Evolutionary conservation across 2,329 filamentous ascomycete genomes (phyloP).

Genomic region (Paecilomyces sp.): DNA sequence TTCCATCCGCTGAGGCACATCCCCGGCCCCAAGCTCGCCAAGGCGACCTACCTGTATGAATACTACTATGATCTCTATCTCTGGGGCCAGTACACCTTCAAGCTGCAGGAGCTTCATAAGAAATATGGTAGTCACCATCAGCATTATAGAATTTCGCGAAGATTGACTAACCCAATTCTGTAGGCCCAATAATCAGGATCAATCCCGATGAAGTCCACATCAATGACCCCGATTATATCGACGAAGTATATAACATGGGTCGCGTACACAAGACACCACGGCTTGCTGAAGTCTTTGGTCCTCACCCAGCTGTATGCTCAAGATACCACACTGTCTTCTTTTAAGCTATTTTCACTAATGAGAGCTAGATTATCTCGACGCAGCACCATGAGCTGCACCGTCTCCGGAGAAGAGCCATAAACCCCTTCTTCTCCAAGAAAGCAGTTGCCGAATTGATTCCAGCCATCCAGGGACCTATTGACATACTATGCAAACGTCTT

Average conservation of each 20-base stretch:
- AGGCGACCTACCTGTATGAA: slow-evolving; percentile 16
- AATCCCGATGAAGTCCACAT: slow-evolving; percentile 20
- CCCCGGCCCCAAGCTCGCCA: slow-evolving; percentile 21
- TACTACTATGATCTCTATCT: slow-evolving; percentile 17
- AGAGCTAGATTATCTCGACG: not conserved
- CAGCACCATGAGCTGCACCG: slow-evolving; percentile 28
- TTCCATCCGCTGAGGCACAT: slow-evolving; percentile 19
- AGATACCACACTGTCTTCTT: not conserved
- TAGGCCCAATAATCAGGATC: slow-evolving; percentile 21
- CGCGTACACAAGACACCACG: slow-evolving; percentile 7
- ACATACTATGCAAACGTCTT: not conserved
- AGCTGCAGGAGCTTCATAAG: slow-evolving; percentile 20
- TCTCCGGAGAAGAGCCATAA: slow-evolving; percentile 28
- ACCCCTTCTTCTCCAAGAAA: slow-evolving; percentile 24
- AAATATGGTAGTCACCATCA: slow-evolving; percentile 13
- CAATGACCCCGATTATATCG: slow-evolving; percentile 17
- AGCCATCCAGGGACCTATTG: not conserved
- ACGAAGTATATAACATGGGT: slow-evolving; percentile 14
- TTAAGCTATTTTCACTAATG: not conserved
- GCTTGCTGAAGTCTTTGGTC: slow-evolving; percentile 4
- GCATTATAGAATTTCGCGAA: too few species aligned
- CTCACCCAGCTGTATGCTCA: not conserved
- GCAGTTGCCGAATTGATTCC: not conserved
- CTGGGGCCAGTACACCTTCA: slow-evolving; percentile 15
- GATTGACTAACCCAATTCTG: not conserved